These are phyloP conservation scores for Carex cristatella DNA, from an alignment of 176 grass and related monocot genomes.

Conservation along the genomic window DNA sequence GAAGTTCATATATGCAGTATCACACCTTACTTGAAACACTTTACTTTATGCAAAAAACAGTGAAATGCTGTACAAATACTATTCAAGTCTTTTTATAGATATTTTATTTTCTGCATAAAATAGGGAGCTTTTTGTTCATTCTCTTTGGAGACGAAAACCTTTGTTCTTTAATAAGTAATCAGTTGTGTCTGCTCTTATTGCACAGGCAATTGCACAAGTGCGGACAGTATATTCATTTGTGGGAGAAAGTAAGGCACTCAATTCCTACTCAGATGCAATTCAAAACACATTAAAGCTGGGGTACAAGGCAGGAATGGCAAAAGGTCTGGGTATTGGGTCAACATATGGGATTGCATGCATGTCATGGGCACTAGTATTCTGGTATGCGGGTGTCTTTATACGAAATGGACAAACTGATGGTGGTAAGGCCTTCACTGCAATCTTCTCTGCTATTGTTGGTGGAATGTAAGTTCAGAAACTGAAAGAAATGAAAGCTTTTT, in stretches of 20 bases:
- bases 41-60: background rate
- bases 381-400: constrained; percentile 98
- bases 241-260: constrained; percentile 87
- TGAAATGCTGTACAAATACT: background rate
- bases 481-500: background rate
- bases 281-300: constrained; percentile 91
- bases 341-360: constrained; percentile 97
- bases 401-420: constrained; percentile 83
- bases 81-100: background rate
- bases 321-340: constrained; percentile 93
- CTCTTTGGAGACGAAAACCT: background rate
- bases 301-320: constrained; percentile 96
- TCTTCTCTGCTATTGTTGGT: constrained; percentile 93
- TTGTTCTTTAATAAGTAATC: background rate
- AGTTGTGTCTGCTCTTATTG: background rate
- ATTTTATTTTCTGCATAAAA: background rate
- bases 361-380: constrained; percentile 97
- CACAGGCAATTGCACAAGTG: constrained; percentile 90
- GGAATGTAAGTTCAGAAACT: constrained; percentile 56
- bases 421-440: constrained; percentile 93
- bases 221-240: constrained; percentile 96
- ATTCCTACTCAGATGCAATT: constrained; percentile 90
- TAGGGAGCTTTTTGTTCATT: background rate
- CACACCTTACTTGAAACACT: background rate
- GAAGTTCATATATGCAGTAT: background rate